Percentiles rank a stretch among this genome's conserved stretches.
phyloP scores from a whole-genome alignment of 2,329 filamentous ascomycete species.

The Monosporascus sp. region DNA sequence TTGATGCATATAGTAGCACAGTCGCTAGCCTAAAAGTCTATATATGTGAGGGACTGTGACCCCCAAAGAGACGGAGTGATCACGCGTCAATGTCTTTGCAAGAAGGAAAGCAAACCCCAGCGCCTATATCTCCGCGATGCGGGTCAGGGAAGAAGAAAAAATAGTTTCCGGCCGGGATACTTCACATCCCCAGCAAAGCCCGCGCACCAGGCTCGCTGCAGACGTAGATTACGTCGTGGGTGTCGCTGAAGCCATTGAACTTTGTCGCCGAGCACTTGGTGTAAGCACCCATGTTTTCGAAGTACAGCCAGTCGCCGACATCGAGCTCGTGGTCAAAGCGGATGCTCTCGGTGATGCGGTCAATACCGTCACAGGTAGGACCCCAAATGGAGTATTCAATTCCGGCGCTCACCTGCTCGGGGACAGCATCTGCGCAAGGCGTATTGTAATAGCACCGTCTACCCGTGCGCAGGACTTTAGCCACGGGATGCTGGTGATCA shows the following conservation, averaged over 20 bases:
- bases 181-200: slow-evolving; percentile 53
- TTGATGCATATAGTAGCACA: not conserved
- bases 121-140: not conserved
- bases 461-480: slow-evolving; percentile 68
- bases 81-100: not conserved
- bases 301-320: slow-evolving; percentile 97
- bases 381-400: slow-evolving; percentile 96
- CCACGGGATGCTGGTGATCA: slow-evolving; percentile 88
- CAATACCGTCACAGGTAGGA: slow-evolving; percentile 95
- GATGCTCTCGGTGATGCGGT: slow-evolving; percentile 82
- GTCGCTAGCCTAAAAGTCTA: slow-evolving; percentile 1
- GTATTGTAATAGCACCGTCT: slow-evolving; percentile 55
- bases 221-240: slow-evolving; percentile 89
- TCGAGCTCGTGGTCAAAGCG: slow-evolving; percentile 72
- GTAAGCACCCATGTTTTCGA: slow-evolving; percentile 98
- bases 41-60: no score
- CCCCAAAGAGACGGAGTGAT: no score
- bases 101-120: not conserved
- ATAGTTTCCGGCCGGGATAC: not conserved
- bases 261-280: slow-evolving; percentile 96
- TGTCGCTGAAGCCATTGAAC: slow-evolving; percentile 95
- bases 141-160: not conserved
- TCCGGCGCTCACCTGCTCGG: slow-evolving; percentile 36
- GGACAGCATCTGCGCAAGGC: slow-evolving; percentile 39
- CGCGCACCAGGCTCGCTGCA: slow-evolving; percentile 86